Percentiles rank a stretch among this genome's conserved stretches.
phyloP scores from a whole-genome alignment of 768 basidiomycete species.

The Tylopilus plumbeoviolaceoides region DNA sequence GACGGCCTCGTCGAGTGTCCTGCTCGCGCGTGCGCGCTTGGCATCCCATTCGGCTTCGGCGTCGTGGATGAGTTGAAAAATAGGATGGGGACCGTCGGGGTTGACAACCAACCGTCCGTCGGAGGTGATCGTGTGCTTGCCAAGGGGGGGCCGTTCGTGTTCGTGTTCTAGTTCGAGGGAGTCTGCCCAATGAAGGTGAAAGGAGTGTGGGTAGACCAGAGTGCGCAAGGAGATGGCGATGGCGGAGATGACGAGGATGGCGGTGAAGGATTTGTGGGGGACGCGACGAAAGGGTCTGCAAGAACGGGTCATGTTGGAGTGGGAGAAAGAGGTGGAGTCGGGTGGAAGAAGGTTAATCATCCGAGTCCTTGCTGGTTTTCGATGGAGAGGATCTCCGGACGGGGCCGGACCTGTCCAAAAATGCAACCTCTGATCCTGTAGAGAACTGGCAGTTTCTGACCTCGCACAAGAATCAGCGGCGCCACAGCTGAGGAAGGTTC shows the following conservation, averaged over 20 bases:
- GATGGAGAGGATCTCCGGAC: too few species aligned
- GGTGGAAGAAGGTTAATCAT: background rate
- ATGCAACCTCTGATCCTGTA: too few species aligned
- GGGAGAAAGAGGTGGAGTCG: background rate
- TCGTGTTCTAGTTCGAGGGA: background rate
- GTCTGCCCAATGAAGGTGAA: background rate
- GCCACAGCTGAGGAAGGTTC: background rate
- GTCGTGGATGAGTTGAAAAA: conserved; percentile 38
- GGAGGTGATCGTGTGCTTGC: conserved; percentile 18
- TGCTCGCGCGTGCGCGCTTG: conserved; percentile 34
- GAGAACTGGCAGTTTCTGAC: too few species aligned
- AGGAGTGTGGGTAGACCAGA: background rate
- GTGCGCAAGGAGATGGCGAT: background rate
- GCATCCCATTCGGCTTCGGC: conserved; percentile 36
- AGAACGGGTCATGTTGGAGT: background rate
- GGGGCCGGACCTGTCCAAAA: too few species aligned
- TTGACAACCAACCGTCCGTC: conserved; percentile 35
- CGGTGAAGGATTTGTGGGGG: background rate
- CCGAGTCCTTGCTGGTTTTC: too few species aligned
- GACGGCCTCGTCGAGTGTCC: conserved; percentile 35
- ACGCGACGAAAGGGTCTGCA: background rate
- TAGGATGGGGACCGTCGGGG: conserved; percentile 28
- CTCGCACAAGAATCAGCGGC: background rate
- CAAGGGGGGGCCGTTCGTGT: background rate
- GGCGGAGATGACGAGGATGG: background rate